phyloP scores from a whole-genome alignment of 139 green algal species.

The Coelastrella sp. region DNA sequence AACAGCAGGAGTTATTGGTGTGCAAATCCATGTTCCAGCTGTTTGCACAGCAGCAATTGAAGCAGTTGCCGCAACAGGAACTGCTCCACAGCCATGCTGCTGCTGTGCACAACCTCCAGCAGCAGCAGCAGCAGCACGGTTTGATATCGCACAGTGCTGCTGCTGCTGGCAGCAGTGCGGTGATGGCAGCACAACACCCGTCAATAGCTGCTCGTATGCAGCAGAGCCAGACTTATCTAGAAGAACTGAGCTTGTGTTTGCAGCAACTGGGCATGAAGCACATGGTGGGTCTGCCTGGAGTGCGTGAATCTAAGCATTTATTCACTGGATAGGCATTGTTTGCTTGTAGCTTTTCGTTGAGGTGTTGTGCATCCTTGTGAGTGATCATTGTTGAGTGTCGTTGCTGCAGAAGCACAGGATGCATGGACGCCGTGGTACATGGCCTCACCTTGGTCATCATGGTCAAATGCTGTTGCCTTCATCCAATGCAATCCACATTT shows the following conservation, averaged over 20 bases:
- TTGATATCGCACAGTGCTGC: background rate
- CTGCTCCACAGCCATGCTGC: background rate
- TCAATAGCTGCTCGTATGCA: background rate
- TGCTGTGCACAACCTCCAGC: background rate
- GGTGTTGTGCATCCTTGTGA: too few relatives aligned
- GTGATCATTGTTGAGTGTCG: too few relatives aligned
- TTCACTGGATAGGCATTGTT: background rate
- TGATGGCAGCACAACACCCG: background rate
- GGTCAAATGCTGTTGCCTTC: too few relatives aligned
- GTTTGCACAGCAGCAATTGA: background rate
- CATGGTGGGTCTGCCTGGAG: background rate
- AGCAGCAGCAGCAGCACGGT: background rate
- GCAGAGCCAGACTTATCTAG: background rate
- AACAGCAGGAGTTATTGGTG: background rate
- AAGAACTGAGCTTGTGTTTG: background rate
- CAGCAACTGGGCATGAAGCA: background rate
- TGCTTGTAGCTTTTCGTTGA: too few relatives aligned
- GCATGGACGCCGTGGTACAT: too few relatives aligned
- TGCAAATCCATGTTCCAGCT: background rate
- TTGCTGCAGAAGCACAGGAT: too few relatives aligned
- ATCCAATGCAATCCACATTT: too few relatives aligned
- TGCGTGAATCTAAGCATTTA: background rate
- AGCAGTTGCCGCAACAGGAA: constrained; percentile 21
- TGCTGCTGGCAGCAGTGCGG: background rate
- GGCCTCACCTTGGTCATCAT: too few relatives aligned